Percentiles rank a stretch among this genome's conserved stretches.
These are phyloP conservation scores for Aspergillus sp. DNA, from an alignment of 2,329 filamentous ascomycete species.

Conservation along the genomic window DNA sequence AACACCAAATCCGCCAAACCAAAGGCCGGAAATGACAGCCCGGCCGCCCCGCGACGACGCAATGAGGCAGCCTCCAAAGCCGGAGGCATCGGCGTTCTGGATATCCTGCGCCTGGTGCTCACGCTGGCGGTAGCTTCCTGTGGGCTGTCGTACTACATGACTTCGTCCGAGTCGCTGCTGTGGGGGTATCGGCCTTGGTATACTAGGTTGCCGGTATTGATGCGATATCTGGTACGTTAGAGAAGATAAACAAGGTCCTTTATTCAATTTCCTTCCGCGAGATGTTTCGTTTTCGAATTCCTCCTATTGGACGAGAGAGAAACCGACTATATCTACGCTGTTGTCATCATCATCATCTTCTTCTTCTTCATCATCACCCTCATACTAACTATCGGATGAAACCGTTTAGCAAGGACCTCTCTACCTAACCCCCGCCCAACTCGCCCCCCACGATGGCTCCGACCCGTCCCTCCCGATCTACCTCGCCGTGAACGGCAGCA, in stretches of 20 bases:
- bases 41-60: not conserved
- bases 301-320: not conserved
- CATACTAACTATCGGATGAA: not conserved
- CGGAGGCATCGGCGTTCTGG: conserved; percentile 51
- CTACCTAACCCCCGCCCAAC: conserved; percentile 71
- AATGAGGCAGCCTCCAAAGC: conserved; percentile 2
- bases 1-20: conserved; percentile 17
- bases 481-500: conserved; percentile 73
- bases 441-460: conserved; percentile 73
- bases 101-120: conserved; percentile 67
- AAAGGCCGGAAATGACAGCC: conserved; percentile 4
- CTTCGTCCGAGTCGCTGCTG: conserved; percentile 65
- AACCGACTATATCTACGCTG: not conserved
- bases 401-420: conserved; percentile 54
- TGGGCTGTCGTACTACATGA: conserved; percentile 74
- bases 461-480: conserved; percentile 78
- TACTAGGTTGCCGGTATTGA: conserved; percentile 58
- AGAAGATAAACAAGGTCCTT: not conserved
- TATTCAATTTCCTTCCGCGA: no score
- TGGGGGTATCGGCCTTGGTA: conserved; percentile 69
- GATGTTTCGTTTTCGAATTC: not conserved
- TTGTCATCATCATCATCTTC: not conserved
- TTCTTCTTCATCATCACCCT: not conserved
- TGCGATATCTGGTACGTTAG: conserved; percentile 55
- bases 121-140: conserved; percentile 67